These are phyloP conservation scores for Phyllosticta citribraziliensis DNA, from an alignment of 2,329 filamentous ascomycete species.

Conservation along the genomic window DNA sequence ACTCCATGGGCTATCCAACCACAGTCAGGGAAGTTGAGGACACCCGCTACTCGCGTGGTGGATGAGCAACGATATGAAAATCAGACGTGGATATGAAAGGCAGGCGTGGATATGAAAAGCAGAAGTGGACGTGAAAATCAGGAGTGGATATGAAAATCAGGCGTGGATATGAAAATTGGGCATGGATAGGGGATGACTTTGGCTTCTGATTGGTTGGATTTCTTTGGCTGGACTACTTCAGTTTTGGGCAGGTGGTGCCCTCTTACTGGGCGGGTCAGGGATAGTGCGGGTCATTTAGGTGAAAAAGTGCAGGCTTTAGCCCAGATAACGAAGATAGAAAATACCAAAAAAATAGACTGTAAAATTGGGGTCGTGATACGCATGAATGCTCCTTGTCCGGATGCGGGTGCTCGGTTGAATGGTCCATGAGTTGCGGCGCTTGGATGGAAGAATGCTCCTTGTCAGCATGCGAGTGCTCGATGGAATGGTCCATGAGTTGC, in stretches of 20 bases:
- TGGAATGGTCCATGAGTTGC: background rate
- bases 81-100: background rate
- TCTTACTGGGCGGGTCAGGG: background rate
- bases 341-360: background rate
- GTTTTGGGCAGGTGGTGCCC: background rate
- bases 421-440: too few species aligned
- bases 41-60: background rate
- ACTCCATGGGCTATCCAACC: background rate
- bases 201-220: background rate
- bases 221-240: background rate
- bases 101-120: background rate
- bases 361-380: background rate
- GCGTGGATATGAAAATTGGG: background rate
- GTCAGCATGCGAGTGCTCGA: background rate
- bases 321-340: background rate
- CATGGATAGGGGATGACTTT: background rate
- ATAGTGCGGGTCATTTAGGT: background rate
- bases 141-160: background rate
- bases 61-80: background rate
- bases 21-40: constrained; percentile 8
- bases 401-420: too few species aligned
- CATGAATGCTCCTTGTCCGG: background rate
- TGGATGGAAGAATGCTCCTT: background rate
- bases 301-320: background rate
- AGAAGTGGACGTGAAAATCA: background rate